These are phyloP conservation scores for Beta vulgaris DNA, from an alignment of 148 eudicot species.

Conservation along the genomic window DNA sequence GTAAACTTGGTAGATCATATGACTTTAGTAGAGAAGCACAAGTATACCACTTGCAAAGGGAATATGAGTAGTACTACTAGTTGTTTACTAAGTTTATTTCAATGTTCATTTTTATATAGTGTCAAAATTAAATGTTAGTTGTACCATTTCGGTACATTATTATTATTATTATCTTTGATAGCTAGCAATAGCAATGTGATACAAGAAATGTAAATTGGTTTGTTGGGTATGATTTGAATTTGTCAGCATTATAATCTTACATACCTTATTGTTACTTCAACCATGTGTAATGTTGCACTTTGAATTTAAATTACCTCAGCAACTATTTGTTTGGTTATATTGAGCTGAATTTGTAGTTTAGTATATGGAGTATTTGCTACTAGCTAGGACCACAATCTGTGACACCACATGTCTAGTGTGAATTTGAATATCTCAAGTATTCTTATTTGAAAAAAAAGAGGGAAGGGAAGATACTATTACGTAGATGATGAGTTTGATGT, in stretches of 20 bases:
- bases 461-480: background rate
- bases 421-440: background rate
- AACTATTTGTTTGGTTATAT: background rate
- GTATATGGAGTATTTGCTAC: no score
- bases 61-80: background rate
- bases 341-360: background rate
- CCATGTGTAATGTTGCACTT: background rate
- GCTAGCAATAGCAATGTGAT: background rate
- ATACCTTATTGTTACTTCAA: constrained; percentile 9
- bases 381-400: background rate
- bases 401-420: background rate
- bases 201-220: constrained; percentile 15
- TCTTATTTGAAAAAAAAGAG: background rate
- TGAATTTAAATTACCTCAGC: background rate
- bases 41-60: constrained; percentile 19
- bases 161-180: background rate
- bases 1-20: constrained; percentile 57
- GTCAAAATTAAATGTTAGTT: constrained; percentile 6
- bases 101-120: no score
- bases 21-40: constrained; percentile 23
- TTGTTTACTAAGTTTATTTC: no score
- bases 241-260: constrained; percentile 1
- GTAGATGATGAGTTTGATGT: background rate
- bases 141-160: constrained; percentile 27
- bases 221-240: background rate